Evolutionary conservation across 768 basidiomycete genomes (phyloP), one percentile per base, ranked within the genome.

Genomic region (Suillus americanus): DNA sequence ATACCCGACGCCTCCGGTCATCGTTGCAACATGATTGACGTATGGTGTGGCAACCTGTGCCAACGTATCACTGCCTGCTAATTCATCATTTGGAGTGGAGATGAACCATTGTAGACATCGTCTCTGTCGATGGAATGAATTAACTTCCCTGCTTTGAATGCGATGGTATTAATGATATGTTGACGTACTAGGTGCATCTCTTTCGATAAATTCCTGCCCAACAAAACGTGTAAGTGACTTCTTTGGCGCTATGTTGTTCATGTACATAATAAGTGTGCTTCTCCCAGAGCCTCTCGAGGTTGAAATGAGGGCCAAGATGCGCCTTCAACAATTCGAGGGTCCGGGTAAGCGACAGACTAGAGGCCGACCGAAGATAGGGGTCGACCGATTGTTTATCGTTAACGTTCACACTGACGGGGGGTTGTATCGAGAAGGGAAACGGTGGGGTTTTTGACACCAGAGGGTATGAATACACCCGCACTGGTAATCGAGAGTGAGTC

Each of bases 231-330:
- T 64, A 7, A 65, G 40, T 41, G 6, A 48, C 14, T 43, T 45
- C 8, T 61, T 35, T 28, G 20, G 60, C 23, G 46, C 13, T 12
- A 35, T n/a, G n/a, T 25, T 7, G 10, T 23, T 38, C 51, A 54
- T 72, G 68, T 62, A 81, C 80, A 66, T 80, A 83, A 67, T 78
- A 76, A 10, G 79, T 81, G 63, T 83, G 82, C 69, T 72, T 77
- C 62, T 82, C 79, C 81, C 82, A 84, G 16, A 82, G 68, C 63
- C 75, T 75, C 72, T 84, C 83, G 4, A 83, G 72, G 56, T 81
- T 74, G 62, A 79, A 81, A 67, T 77, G 74, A 50, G 83, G 83
- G 0, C 83, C 83, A 30, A 81, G 64, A 51, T 75, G 66, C 45
- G 72, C 70, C 53, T 75, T 73, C 35, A 80, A 70, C 33, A 77